Evolutionary conservation across 202 grass and related monocot species (phyloP), one percentile per base, ranked within the genome.

Genomic region (Setaria viridis): DNA sequence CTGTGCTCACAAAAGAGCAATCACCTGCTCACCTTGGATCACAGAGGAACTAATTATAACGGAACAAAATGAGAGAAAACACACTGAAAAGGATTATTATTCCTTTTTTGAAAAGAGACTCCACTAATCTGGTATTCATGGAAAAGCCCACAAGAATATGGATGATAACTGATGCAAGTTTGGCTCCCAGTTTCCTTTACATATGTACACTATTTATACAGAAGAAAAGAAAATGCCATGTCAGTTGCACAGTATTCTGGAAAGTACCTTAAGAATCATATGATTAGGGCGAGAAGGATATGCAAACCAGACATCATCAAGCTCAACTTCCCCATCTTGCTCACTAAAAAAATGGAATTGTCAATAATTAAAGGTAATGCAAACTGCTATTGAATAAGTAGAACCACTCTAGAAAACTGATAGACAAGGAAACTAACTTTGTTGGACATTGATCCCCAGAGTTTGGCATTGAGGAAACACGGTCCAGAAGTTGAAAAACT

Each of bases 241-340:
- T 80, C 10, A 17, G 7, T 56, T 82, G 47, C 70, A 55, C 65
- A 81, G 62, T 79, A 77, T 32, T 68, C 53, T 73, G 5, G 72
- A 79, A 87, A 74, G 60, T 96, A 96, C 97, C 92, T 99, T 93
- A 81, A 99, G 94, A 86, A 99, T 91, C 97, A 96, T 99, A 86
- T 99, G 91, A 90, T 90, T 70, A 88, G 97, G 92, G 34, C 93
- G 93, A 82, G 97, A 99, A 82, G 97, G 97, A 96, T 99, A 99
- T 70, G 97, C 72, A 74, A 99, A 99, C 97, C 93, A 99, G 12
- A 99, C 97, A 91, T 99, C 93, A 74, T 96, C 88, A 46, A 99
- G 85, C 86, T 96, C 88, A 85, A 99, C 89, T 82, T 96, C 85
- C 39, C 97, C 93, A 72, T 96, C 93, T 41, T 81, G 80, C 62